Conservation (phyloP, 75 land plant species). For the Pinus taeda region DNA sequence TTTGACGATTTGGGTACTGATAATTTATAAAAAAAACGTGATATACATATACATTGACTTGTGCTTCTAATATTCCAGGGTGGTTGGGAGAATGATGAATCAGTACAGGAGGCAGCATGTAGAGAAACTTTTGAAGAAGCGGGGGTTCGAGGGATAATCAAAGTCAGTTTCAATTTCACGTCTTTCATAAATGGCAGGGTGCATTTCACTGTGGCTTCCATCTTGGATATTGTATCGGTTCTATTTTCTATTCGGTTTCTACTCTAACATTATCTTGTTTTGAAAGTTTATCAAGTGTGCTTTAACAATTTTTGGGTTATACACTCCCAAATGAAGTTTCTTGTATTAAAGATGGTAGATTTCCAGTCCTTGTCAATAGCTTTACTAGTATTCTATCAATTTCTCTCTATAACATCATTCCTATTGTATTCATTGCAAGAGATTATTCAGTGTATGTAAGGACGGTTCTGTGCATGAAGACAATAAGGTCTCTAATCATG, state of each 20-base stretch:
- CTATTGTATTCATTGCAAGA: neutral
- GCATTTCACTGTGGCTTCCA: neutral
- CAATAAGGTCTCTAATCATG: neutral
- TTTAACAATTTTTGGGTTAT: too few relatives aligned
- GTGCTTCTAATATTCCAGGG: constrained; percentile 45
- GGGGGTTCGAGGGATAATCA: constrained; percentile 59
- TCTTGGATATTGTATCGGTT: neutral
- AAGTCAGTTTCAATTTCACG: constrained; percentile 19
- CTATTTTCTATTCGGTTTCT: neutral
- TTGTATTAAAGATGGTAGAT: too few relatives aligned
- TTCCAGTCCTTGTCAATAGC: too few relatives aligned
- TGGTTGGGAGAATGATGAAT: constrained; percentile 90
- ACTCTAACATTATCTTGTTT: neutral
- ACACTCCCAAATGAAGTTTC: too few relatives aligned
- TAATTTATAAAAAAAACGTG: neutral
- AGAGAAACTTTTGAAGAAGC: constrained; percentile 91
- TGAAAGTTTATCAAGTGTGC: too few relatives aligned
- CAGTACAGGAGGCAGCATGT: constrained; percentile 67
- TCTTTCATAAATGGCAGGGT: neutral
- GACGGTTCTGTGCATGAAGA: neutral
- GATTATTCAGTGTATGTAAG: neutral
- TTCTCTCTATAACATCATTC: neutral
- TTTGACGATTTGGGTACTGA: neutral
- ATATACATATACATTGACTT: neutral
- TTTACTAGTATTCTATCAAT: too few relatives aligned